Evolutionary conservation across 2,329 filamentous ascomycete species (phyloP).

Genomic region (Trichoderma gracile): DNA sequence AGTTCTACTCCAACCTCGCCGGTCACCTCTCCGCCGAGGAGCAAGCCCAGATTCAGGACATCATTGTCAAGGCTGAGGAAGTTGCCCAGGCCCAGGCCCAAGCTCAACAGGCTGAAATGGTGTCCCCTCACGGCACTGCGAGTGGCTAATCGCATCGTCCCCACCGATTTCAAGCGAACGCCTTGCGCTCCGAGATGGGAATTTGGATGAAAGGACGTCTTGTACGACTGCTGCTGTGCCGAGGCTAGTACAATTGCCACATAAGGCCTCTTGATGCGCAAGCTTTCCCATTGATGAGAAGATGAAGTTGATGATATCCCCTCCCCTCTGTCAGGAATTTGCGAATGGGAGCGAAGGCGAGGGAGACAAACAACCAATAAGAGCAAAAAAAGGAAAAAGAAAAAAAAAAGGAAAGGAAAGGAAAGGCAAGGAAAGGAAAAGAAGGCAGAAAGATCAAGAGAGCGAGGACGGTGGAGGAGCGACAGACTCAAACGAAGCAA

Average conservation of each 20-base stretch:
- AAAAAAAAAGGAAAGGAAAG: background rate
- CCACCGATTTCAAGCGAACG: conserved; percentile 22
- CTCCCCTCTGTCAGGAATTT: conserved; percentile 2
- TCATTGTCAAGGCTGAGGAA: conserved; percentile 64
- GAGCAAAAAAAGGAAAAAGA: background rate
- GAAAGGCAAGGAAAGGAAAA: background rate
- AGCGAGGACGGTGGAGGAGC: too few species aligned
- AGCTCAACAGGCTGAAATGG: conserved; percentile 30
- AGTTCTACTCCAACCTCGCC: conserved; percentile 80
- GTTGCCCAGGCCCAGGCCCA: conserved; percentile 37
- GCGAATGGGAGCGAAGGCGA: background rate
- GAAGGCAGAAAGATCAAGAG: background rate
- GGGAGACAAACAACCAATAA: background rate
- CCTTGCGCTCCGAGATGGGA: conserved; percentile 3
- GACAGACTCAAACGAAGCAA: background rate
- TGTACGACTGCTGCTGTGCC: conserved; percentile 10
- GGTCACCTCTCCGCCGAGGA: conserved; percentile 78
- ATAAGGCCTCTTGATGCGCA: conserved; percentile 8
- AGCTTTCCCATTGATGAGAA: conserved; percentile 21
- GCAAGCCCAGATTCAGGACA: conserved; percentile 75
- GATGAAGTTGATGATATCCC: conserved; percentile 25
- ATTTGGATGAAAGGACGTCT: conserved; percentile 8
- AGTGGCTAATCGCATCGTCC: conserved; percentile 14
- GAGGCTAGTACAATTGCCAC: background rate
- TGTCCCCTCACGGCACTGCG: conserved; percentile 13